These are phyloP conservation scores for Cyberlindnera xylosilytica DNA, from an alignment of 805 yeast genomes.

Conservation along the genomic window DNA sequence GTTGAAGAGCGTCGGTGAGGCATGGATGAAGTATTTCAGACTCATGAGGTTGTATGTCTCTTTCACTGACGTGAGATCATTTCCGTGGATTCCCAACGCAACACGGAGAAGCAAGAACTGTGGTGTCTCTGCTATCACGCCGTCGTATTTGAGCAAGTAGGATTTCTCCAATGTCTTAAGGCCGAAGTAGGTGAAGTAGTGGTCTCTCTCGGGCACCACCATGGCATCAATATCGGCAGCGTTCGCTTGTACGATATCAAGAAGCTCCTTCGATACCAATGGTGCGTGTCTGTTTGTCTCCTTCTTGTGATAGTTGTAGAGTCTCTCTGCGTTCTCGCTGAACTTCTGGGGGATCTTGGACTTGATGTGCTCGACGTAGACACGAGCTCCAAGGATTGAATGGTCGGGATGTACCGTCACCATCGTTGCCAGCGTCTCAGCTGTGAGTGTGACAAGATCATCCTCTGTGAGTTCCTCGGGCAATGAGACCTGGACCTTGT, in stretches of 20 bases:
- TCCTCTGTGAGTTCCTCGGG: slow-evolving; percentile 13
- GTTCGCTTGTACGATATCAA: slow-evolving; percentile 58
- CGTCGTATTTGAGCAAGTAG: slow-evolving; percentile 65
- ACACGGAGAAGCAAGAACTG: slow-evolving; percentile 90
- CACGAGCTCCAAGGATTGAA: slow-evolving; percentile 91
- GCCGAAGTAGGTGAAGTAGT: slow-evolving; percentile 78
- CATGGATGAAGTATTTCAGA: slow-evolving; percentile 82
- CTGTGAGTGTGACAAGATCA: slow-evolving; percentile 80
- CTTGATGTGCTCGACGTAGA: slow-evolving; percentile 91
- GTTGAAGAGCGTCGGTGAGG: slow-evolving; percentile 92
- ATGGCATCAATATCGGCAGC: slow-evolving; percentile 69
- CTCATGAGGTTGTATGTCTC: slow-evolving; percentile 92
- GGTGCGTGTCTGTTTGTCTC: slow-evolving; percentile 58
- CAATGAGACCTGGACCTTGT: slow-evolving; percentile 7
- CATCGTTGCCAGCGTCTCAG: slow-evolving; percentile 97
- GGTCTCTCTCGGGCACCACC: slow-evolving; percentile 75
- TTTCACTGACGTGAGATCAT: slow-evolving; percentile 56
- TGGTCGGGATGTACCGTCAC: slow-evolving; percentile 98
- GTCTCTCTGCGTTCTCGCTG: slow-evolving; percentile 68
- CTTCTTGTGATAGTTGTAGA: slow-evolving; percentile 80
- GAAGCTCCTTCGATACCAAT: slow-evolving; percentile 65
- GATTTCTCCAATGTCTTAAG: slow-evolving; percentile 90
- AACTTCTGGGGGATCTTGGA: slow-evolving; percentile 89
- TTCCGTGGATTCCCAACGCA: slow-evolving; percentile 84
- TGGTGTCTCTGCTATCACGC: slow-evolving; percentile 81